phyloP scores from a whole-genome alignment of 495 filamentous ascomycete species.

The Aspergillus hancockii region DNA sequence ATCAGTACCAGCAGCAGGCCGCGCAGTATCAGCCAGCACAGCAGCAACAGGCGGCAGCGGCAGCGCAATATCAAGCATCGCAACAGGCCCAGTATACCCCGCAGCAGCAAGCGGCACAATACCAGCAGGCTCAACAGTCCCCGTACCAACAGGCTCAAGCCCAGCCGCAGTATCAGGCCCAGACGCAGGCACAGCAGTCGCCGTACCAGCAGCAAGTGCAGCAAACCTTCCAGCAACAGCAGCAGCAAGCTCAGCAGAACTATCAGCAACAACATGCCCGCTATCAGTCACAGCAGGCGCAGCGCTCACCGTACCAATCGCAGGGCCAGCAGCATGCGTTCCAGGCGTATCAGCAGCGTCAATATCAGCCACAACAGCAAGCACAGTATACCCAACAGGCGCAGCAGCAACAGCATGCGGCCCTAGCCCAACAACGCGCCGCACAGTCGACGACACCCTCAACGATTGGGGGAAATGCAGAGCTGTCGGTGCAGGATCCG shows the following conservation, averaged over 20 bases:
- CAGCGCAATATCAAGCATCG: constrained; percentile 2
- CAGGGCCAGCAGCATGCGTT: constrained; percentile 18
- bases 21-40: constrained; percentile 5
- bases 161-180: constrained; percentile 9
- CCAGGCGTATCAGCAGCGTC: neutral
- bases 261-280: constrained; percentile 10
- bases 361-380: constrained; percentile 10
- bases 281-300: constrained; percentile 19
- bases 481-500: constrained; percentile 9
- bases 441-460: constrained; percentile 24
- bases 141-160: constrained; percentile 13
- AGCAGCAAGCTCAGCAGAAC: constrained; percentile 7
- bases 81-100: constrained; percentile 11
- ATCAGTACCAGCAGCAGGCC: constrained; percentile 14
- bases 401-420: constrained; percentile 10
- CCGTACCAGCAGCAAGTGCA: constrained; percentile 24
- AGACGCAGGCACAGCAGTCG: constrained; percentile 16
- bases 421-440: constrained; percentile 15
- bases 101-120: constrained; percentile 16
- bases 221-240: constrained; percentile 26
- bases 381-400: constrained; percentile 15
- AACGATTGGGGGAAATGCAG: constrained; percentile 17
- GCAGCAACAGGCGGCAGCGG: constrained; percentile 4
- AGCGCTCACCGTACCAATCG: constrained; percentile 14
- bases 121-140: constrained; percentile 18